These are phyloP conservation scores for Colletotrichum camelliae DNA, from an alignment of 2,329 filamentous ascomycete genomes.

Conservation along the genomic window DNA sequence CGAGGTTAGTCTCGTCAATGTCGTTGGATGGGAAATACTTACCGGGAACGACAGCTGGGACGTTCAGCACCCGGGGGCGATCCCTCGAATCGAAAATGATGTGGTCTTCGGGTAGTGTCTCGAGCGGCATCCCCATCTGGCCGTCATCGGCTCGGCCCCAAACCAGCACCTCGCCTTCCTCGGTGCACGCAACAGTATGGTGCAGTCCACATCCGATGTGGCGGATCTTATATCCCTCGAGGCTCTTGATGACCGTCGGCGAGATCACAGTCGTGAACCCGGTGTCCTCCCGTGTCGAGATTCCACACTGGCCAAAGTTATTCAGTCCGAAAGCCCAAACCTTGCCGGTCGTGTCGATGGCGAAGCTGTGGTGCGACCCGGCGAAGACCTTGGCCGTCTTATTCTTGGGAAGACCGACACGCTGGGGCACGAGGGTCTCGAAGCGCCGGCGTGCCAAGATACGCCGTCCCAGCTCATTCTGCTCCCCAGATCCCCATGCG, in stretches of 20 bases:
- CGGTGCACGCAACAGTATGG: constrained; percentile 60
- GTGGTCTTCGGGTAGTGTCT: constrained; percentile 52
- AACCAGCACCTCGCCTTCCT: constrained; percentile 45
- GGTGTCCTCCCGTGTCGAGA: constrained; percentile 34
- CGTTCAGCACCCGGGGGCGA: constrained; percentile 68
- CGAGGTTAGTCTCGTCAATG: background rate
- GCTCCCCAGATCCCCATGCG: constrained; percentile 63
- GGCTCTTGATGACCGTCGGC: constrained; percentile 58
- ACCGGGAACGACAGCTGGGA: constrained; percentile 33
- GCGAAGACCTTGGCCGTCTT: constrained; percentile 48
- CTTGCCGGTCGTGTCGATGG: constrained; percentile 66
- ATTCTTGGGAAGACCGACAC: constrained; percentile 25
- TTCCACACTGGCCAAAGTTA: constrained; percentile 72
- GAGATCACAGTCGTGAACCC: constrained; percentile 48
- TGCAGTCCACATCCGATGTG: constrained; percentile 69
- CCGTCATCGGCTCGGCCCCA: constrained; percentile 57
- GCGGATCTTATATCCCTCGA: constrained; percentile 59
- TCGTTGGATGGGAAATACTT: background rate
- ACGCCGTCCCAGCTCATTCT: constrained; percentile 45
- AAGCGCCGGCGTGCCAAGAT: constrained; percentile 54
- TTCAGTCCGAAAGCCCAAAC: constrained; percentile 76
- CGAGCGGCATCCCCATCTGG: constrained; percentile 62
- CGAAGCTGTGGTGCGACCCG: constrained; percentile 73
- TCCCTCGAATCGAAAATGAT: constrained; percentile 68
- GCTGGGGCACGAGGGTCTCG: constrained; percentile 51